Evolutionary conservation across 2,329 filamentous ascomycete species (phyloP).

Genomic region (Diaporthe aspalathi): DNA sequence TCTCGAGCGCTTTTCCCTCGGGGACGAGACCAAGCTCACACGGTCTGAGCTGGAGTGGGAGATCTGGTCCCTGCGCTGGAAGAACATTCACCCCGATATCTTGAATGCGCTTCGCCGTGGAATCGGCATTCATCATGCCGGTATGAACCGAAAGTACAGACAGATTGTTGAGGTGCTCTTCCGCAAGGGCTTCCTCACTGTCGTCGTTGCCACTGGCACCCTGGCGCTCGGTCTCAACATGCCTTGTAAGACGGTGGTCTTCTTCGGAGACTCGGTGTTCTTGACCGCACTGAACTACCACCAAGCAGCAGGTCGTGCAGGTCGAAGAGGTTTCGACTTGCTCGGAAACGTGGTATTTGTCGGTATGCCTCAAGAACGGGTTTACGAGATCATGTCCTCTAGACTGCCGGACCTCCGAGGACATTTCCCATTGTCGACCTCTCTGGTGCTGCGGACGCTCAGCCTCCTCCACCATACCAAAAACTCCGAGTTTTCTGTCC

Average conservation of each 20-base stretch:
- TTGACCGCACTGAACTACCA: slow-evolving; percentile 81
- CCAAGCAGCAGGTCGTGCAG: slow-evolving; percentile 81
- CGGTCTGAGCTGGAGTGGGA: slow-evolving; percentile 69
- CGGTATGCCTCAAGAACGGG: slow-evolving; percentile 69
- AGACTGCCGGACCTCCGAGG: slow-evolving; percentile 79
- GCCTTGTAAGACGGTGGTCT: slow-evolving; percentile 85
- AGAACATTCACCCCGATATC: slow-evolving; percentile 63
- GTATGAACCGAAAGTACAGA: slow-evolving; percentile 82
- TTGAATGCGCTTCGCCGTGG: slow-evolving; percentile 73
- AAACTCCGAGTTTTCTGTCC: slow-evolving; percentile 69
- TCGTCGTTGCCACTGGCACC: slow-evolving; percentile 81
- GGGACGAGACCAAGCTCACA: slow-evolving; percentile 69
- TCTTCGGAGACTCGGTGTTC: slow-evolving; percentile 78
- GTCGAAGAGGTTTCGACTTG: slow-evolving; percentile 82
- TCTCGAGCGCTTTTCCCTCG: slow-evolving; percentile 73
- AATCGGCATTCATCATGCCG: slow-evolving; percentile 81
- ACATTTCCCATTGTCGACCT: slow-evolving; percentile 82
- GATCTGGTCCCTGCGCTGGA: slow-evolving; percentile 61
- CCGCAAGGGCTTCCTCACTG: slow-evolving; percentile 75
- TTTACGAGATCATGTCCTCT: slow-evolving; percentile 77
- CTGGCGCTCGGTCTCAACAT: slow-evolving; percentile 84
- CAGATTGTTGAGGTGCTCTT: slow-evolving; percentile 81
- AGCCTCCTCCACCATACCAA: slow-evolving; percentile 75
- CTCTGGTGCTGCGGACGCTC: slow-evolving; percentile 76
- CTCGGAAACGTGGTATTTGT: slow-evolving; percentile 86